Conservation (phyloP, 148 eudicot genomes). For the Nepenthes mirabilis region DNA sequence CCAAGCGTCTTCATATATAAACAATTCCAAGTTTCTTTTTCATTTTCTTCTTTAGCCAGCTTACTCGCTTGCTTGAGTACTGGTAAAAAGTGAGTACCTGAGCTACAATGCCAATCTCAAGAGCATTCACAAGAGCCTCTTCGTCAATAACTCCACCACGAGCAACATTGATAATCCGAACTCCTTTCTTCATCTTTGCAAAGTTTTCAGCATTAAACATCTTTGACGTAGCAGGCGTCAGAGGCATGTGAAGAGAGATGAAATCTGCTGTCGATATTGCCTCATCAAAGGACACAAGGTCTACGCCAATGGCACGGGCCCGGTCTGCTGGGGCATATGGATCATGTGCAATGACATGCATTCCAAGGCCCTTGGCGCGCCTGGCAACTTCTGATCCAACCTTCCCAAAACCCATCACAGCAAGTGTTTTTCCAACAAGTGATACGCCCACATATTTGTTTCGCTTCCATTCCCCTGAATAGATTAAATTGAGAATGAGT, state of each 20-base stretch:
- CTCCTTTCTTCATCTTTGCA: conserved; percentile 97
- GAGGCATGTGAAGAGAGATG: conserved; percentile 98
- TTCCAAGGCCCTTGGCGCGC: conserved; percentile 99
- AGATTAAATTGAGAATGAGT: background rate
- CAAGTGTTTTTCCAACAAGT: conserved; percentile 90
- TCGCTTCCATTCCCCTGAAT: conserved; percentile 82
- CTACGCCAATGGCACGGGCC: conserved; percentile 88
- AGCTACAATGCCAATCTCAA: conserved; percentile 87
- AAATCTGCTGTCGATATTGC: conserved; percentile 80
- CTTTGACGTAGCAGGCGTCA: conserved; percentile 74
- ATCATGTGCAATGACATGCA: conserved; percentile 93
- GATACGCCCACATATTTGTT: conserved; percentile 93
- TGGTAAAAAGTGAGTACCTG: conserved; percentile 26
- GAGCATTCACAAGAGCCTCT: conserved; percentile 86
- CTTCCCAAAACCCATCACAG: conserved; percentile 90
- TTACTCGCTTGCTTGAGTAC: background rate
- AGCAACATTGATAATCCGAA: conserved; percentile 85
- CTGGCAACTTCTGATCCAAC: conserved; percentile 96
- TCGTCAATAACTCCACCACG: conserved; percentile 99
- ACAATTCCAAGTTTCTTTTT: background rate
- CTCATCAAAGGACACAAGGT: conserved; percentile 84
- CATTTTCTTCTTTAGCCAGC: background rate
- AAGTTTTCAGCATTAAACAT: conserved; percentile 78
- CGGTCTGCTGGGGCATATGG: conserved; percentile 98
- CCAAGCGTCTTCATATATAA: background rate